These are phyloP conservation scores for Aspergillus fumigatus DNA, from an alignment of 2,329 filamentous ascomycete genomes.

Conservation along the genomic window DNA sequence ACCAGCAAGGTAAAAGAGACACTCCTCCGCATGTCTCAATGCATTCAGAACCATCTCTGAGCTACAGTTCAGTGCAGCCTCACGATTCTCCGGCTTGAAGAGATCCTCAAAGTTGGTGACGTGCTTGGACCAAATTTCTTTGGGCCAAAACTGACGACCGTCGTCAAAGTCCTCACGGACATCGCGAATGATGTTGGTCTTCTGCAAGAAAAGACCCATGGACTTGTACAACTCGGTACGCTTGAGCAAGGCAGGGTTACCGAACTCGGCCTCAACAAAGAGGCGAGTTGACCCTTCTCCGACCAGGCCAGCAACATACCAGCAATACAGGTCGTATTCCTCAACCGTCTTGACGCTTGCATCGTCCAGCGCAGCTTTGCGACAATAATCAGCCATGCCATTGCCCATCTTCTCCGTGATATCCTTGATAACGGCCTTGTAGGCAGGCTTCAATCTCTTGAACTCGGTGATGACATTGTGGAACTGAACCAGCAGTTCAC, in stretches of 20 bases:
- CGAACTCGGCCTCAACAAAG: constrained; percentile 81
- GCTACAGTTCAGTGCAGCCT: constrained; percentile 75
- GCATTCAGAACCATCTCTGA: constrained; percentile 95
- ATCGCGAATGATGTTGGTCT: constrained; percentile 98
- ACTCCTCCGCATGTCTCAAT: constrained; percentile 81
- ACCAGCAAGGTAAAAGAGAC: constrained; percentile 95
- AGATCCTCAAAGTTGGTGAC: constrained; percentile 86
- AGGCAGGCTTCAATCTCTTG: constrained; percentile 78
- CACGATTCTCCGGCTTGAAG: constrained; percentile 73
- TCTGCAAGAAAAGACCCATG: constrained; percentile 96
- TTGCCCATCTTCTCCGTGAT: constrained; percentile 95
- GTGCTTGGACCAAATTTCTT: constrained; percentile 95
- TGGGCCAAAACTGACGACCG: constrained; percentile 86
- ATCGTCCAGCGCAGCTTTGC: constrained; percentile 74
- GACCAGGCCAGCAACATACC: constrained; percentile 97
- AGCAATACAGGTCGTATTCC: constrained; percentile 95
- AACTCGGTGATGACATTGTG: constrained; percentile 81
- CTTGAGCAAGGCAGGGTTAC: constrained; percentile 76
- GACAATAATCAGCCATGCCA: constrained; percentile 94
- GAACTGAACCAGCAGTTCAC: constrained; percentile 87
- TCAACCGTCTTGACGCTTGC: constrained; percentile 76
- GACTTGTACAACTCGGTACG: constrained; percentile 80
- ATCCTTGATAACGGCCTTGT: constrained; percentile 83
- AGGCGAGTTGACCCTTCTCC: constrained; percentile 87
- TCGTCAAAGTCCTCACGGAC: constrained; percentile 86